A percentile compares a stretch with the other conserved stretches of the same genome.
These are phyloP conservation scores for Cyclotella atomus DNA, from an alignment of 108 stramenopile species.

Conservation along the genomic window DNA sequence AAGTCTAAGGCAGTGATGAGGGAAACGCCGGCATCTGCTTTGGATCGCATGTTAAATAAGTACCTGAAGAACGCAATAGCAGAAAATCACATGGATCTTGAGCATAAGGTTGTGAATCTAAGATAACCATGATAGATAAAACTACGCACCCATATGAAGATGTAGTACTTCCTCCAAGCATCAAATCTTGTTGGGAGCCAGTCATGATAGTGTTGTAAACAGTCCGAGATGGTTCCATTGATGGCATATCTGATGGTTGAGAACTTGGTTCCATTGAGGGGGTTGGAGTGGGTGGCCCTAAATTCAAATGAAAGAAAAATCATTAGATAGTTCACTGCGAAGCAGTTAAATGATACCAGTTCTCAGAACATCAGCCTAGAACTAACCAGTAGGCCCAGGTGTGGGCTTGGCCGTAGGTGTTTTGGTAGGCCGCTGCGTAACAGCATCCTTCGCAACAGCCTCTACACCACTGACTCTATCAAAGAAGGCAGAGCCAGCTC, in stretches of 20 bases:
- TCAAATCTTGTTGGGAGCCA: constrained; percentile 23
- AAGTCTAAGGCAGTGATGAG: constrained; percentile 24
- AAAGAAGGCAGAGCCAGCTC: constrained; percentile 19
- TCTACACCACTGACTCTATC: constrained; percentile 19
- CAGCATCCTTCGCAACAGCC: constrained; percentile 1
- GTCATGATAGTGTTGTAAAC: constrained; percentile 22
- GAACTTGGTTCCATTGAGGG: constrained; percentile 15
- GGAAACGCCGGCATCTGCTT: constrained; percentile 2
- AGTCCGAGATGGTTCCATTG: constrained; percentile 15
- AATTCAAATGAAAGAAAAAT: background rate
- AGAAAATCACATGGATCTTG: too few relatives aligned
- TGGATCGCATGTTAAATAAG: constrained; percentile 34
- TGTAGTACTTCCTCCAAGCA: constrained; percentile 26
- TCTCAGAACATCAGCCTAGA: too few relatives aligned
- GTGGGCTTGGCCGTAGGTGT: constrained; percentile 27
- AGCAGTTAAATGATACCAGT: too few relatives aligned
- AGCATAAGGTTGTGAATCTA: background rate
- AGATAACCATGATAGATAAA: background rate
- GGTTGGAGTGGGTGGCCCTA: constrained; percentile 18
- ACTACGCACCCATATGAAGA: constrained; percentile 20
- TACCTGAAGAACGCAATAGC: background rate
- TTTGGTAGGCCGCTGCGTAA: constrained; percentile 28
- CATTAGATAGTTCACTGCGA: background rate
- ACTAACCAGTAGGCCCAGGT: too few relatives aligned
- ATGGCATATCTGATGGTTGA: constrained; percentile 21